These are phyloP conservation scores for Leucosporidium yakuticum DNA, from an alignment of 768 basidiomycete genomes.

Conservation along the genomic window DNA sequence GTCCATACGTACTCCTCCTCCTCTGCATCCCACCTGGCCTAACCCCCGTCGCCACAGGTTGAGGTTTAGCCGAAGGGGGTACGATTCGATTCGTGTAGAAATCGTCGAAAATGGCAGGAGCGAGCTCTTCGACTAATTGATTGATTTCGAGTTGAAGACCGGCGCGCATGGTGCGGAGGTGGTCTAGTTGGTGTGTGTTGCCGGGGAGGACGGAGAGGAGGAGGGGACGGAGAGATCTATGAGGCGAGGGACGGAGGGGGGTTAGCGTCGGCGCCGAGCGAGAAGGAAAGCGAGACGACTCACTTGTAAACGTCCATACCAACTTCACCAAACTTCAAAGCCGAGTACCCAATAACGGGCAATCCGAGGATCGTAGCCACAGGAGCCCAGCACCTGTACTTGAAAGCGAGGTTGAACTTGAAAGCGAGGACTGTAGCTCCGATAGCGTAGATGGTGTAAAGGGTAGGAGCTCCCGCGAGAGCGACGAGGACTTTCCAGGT, in stretches of 20 bases:
- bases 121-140: slow-evolving; percentile 76
- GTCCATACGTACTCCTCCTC: slow-evolving; percentile 54
- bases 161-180: slow-evolving; percentile 65
- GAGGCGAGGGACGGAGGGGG: neutral
- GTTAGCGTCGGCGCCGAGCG: too few species aligned
- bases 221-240: slow-evolving; percentile 80
- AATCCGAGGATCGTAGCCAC: slow-evolving; percentile 65
- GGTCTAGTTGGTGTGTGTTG: slow-evolving; percentile 71
- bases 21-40: neutral
- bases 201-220: slow-evolving; percentile 82
- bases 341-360: slow-evolving; percentile 85
- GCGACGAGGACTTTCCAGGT: slow-evolving; percentile 97
- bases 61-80: neutral
- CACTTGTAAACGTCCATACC: slow-evolving; percentile 96
- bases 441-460: slow-evolving; percentile 77
- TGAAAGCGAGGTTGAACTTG: slow-evolving; percentile 58
- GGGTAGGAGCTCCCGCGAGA: slow-evolving; percentile 75
- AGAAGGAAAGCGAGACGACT: slow-evolving; percentile 38
- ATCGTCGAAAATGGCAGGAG: slow-evolving; percentile 77
- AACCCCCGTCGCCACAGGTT: neutral
- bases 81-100: slow-evolving; percentile 63
- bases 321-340: slow-evolving; percentile 94
- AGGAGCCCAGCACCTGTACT: slow-evolving; percentile 68
- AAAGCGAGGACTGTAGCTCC: slow-evolving; percentile 67
- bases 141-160: slow-evolving; percentile 77